Evolutionary conservation across 768 basidiomycete species (phyloP).

Genomic region (Lactarius evosmus): DNA sequence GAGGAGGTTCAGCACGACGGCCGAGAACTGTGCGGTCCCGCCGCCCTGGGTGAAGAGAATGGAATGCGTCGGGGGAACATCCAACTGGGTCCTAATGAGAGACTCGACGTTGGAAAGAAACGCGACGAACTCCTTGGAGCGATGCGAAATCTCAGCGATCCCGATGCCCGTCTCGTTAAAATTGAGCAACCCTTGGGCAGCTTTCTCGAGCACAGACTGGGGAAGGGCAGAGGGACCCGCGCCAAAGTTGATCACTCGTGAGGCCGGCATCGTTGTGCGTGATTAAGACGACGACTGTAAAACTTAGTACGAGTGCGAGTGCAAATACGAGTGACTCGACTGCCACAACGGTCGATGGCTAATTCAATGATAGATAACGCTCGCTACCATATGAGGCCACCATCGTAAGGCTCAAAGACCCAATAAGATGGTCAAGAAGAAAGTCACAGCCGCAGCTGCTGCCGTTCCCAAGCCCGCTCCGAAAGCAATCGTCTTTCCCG

Average conservation of each 20-base stretch:
- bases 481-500: constrained; percentile 9
- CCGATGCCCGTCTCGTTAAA: constrained; percentile 91
- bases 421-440: constrained; percentile 17
- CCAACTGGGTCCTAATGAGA: constrained; percentile 71
- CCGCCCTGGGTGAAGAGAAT: constrained; percentile 96
- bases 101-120: constrained; percentile 61
- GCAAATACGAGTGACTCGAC: neutral
- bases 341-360: too few relatives aligned
- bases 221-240: constrained; percentile 94
- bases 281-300: neutral
- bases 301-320: too few relatives aligned
- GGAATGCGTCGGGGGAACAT: constrained; percentile 77
- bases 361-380: neutral
- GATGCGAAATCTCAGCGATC: constrained; percentile 93
- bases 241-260: constrained; percentile 82
- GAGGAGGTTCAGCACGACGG: constrained; percentile 87
- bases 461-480: constrained; percentile 2
- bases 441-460: neutral
- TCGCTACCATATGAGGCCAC: neutral
- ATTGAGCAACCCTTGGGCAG: constrained; percentile 82
- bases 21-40: constrained; percentile 88
- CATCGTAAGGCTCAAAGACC: neutral
- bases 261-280: constrained; percentile 37
- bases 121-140: constrained; percentile 81
- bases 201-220: constrained; percentile 77